Evolutionary conservation across 2,329 filamentous ascomycete species (phyloP), one percentile per base, ranked within the genome.

Genomic region (Madurella mycetomatis): DNA sequence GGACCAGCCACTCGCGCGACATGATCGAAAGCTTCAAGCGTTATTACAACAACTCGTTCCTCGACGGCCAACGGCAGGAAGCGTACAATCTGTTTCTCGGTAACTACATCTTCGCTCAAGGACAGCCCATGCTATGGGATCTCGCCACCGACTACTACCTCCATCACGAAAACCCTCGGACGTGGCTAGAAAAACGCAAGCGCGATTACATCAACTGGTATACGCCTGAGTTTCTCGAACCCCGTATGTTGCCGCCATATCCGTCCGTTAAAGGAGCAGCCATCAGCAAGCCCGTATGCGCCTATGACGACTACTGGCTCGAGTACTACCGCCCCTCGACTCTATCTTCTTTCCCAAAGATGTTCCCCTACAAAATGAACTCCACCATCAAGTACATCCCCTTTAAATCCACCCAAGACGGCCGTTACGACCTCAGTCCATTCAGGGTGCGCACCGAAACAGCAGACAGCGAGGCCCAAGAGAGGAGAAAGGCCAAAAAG

Each of bases 1-100:
- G 94, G 94, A 95, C 91, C 19, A 96, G 90, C 64, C 91, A 96
- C 69, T 96, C 92, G 2, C 83, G 94, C 62, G 94, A 99, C 70
- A 97, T 99, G 92, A 92, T 99, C 18, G 94, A 99, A 73, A 96
- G 90, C 69, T 96, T 99, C 76, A 99, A 97, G 70, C 84, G 94
- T 30, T 99, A 97, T 70, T 99, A 99, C 71, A 96, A 97, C 73
- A 99, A 99, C 67, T 65, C 92, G 0, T 99, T 99, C 69, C 81
- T 99, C 9, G 94, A 99, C 69, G 92, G 88, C n/a, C 94, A 99
- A 68, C 85, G 94, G 32, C 94, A 99, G 71, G 94, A 99, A 71
- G 94, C 94, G 0, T 97, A 97, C 71, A 99, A 99, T 63, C 77
- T 99, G 9, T 99, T 99, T 66, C 80, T 99, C 1, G 94, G 94